Conservation (phyloP, 257 asterid species). For the Fraxinus anomala region DNA sequence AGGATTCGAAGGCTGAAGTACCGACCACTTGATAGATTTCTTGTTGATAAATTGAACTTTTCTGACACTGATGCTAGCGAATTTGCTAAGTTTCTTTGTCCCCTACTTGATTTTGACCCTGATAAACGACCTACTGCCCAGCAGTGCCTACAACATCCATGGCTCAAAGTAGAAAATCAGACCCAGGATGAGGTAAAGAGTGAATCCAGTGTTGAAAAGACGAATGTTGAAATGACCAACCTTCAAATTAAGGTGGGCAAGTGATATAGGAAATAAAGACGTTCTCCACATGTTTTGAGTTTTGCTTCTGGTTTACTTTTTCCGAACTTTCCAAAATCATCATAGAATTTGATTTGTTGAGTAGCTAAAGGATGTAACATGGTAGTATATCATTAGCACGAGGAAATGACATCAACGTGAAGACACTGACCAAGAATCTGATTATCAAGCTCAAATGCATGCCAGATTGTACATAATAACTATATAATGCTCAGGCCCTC, state of each 20-base stretch:
- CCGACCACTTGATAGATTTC: constrained; percentile 66
- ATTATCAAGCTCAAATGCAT: constrained; percentile 25
- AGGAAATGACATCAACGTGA: constrained; percentile 37
- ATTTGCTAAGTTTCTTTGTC: constrained; percentile 66
- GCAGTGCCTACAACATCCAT: constrained; percentile 84
- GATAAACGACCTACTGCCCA: constrained; percentile 91
- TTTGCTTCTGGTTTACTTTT: constrained; percentile 38
- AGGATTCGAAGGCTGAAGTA: constrained; percentile 86
- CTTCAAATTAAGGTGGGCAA: constrained; percentile 58
- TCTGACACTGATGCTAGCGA: constrained; percentile 65
- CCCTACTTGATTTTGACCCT: constrained; percentile 85
- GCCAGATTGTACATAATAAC: constrained; percentile 7
- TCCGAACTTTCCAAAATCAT: constrained; percentile 28
- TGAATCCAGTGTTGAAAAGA: constrained; percentile 49
- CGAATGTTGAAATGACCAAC: constrained; percentile 55
- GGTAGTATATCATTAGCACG: constrained; percentile 34
- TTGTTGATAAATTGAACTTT: constrained; percentile 70
- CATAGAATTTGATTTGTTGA: constrained; percentile 42
- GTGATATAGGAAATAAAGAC: constrained; percentile 35
- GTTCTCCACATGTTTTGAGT: constrained; percentile 39
- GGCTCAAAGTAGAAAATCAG: constrained; percentile 54
- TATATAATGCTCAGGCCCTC: not conserved
- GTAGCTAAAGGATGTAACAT: constrained; percentile 40
- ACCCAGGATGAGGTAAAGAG: constrained; percentile 41
- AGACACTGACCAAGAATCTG: constrained; percentile 28